Conservation (phyloP, 1,139 yeast species). For the Trichomonascaceae sp. region DNA sequence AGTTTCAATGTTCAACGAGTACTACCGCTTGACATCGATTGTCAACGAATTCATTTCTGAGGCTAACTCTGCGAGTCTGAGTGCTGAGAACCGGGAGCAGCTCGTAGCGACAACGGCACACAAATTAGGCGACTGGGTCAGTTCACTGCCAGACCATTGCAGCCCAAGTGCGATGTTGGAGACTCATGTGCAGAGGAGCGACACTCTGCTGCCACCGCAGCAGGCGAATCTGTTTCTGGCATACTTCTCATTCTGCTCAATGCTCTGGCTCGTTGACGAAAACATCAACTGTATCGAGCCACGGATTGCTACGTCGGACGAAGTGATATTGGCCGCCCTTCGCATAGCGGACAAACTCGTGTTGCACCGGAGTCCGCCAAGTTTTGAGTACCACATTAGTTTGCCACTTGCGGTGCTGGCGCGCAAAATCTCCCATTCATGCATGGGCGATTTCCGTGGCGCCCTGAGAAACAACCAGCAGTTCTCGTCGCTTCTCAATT, state of each 20-base stretch:
- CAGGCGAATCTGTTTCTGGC: slow-evolving; percentile 9
- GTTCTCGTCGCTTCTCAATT: slow-evolving; percentile 7
- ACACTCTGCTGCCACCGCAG: slow-evolving; percentile 8
- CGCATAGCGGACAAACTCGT: slow-evolving; percentile 4
- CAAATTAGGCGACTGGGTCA: slow-evolving; percentile 8
- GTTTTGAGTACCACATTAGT: slow-evolving; percentile 10
- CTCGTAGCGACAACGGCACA: slow-evolving; percentile 5
- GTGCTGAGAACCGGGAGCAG: slow-evolving; percentile 3
- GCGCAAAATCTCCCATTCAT: slow-evolving; percentile 5
- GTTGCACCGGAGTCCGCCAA: slow-evolving; percentile 7
- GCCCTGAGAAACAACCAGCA: slow-evolving; percentile 6
- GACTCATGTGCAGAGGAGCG: background rate
- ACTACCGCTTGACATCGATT: slow-evolving; percentile 6
- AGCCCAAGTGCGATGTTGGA: background rate
- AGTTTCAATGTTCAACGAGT: slow-evolving; percentile 9
- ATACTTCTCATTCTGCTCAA: slow-evolving; percentile 7
- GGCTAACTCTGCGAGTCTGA: slow-evolving; percentile 7
- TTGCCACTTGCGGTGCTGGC: slow-evolving; percentile 7
- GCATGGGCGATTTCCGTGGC: slow-evolving; percentile 3
- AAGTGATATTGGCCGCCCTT: slow-evolving; percentile 6
- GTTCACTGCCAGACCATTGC: slow-evolving; percentile 7
- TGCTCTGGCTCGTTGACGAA: slow-evolving; percentile 6
- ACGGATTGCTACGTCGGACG: slow-evolving; percentile 4
- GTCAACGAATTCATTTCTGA: slow-evolving; percentile 8
- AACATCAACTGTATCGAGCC: slow-evolving; percentile 3